Evolutionary conservation across 1,284 basidiomycete species (phyloP).

Genomic region (Gymnopus androsaceus): DNA sequence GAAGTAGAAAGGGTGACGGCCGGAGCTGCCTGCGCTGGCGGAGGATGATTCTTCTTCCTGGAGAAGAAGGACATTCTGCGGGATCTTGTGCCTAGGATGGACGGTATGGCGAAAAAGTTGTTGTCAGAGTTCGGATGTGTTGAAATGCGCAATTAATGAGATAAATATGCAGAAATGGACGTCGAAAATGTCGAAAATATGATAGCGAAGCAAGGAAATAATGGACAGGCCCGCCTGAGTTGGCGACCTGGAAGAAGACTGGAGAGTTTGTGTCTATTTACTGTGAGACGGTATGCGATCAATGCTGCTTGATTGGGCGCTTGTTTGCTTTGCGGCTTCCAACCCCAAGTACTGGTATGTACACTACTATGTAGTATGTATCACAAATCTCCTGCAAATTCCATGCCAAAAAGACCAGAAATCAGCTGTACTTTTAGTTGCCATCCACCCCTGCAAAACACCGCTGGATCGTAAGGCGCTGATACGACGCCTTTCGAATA

Average conservation of each 20-base stretch:
- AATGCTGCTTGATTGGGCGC: too few relatives aligned
- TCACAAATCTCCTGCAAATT: too few relatives aligned
- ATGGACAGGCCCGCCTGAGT: constrained; percentile 10
- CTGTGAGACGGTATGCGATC: too few relatives aligned
- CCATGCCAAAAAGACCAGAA: too few relatives aligned
- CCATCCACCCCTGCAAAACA: too few relatives aligned
- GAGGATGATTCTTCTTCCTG: constrained; percentile 69
- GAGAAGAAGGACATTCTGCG: constrained; percentile 89
- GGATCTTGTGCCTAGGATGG: constrained; percentile 52
- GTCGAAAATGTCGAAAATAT: background rate
- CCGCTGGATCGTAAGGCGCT: too few relatives aligned
- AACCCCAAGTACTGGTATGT: too few relatives aligned
- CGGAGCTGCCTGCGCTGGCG: constrained; percentile 37
- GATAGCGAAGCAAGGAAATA: background rate
- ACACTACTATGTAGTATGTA: too few relatives aligned
- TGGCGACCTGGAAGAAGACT: background rate
- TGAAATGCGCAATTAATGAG: constrained; percentile 1
- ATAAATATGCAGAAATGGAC: background rate
- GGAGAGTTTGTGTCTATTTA: background rate
- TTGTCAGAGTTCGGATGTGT: background rate
- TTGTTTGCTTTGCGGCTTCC: too few relatives aligned
- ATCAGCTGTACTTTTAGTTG: too few relatives aligned
- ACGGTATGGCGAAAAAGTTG: constrained; percentile 47
- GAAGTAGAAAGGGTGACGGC: constrained; percentile 51
- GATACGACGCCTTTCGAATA: too few relatives aligned